Evolutionary conservation across 148 eudicot species (phyloP).

Genomic region (Rhododendron ovatum): DNA sequence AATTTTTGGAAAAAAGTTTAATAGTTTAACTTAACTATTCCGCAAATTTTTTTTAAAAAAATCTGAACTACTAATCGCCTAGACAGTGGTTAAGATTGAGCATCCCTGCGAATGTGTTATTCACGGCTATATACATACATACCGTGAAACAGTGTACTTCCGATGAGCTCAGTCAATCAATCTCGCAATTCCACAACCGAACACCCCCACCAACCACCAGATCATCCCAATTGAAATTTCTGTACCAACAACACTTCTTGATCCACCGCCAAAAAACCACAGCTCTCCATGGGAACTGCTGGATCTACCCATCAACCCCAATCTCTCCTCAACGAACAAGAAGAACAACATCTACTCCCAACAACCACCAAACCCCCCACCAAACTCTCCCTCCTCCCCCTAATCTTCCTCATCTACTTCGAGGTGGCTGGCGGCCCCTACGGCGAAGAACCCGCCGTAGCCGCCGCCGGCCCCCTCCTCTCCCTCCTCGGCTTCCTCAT

Average conservation of each 20-base stretch:
- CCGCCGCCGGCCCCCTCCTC: conserved; percentile 18
- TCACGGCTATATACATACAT: too few species aligned
- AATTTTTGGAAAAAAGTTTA: too few species aligned
- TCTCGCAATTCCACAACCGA: not conserved
- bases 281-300: not conserved
- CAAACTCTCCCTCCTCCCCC: conserved; percentile 15
- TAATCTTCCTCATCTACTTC: conserved; percentile 20
- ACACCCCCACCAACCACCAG: not conserved
- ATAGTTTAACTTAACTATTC: too few species aligned
- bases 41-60: too few species aligned
- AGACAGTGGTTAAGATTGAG: too few species aligned
- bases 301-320: not conserved
- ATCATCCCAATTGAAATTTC: not conserved
- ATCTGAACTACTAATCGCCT: too few species aligned
- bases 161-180: not conserved
- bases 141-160: not conserved
- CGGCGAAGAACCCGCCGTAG: conserved; percentile 21
- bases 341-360: not conserved
- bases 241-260: not conserved
- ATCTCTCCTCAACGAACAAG: not conserved
- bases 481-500: conserved; percentile 19
- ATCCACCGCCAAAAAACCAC: not conserved
- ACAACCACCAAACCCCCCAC: not conserved
- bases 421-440: conserved; percentile 26
- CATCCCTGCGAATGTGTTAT: too few species aligned